These are phyloP conservation scores for Yamadazyma jaroonii DNA, from an alignment of 1,139 yeast genomes.

Conservation along the genomic window DNA sequence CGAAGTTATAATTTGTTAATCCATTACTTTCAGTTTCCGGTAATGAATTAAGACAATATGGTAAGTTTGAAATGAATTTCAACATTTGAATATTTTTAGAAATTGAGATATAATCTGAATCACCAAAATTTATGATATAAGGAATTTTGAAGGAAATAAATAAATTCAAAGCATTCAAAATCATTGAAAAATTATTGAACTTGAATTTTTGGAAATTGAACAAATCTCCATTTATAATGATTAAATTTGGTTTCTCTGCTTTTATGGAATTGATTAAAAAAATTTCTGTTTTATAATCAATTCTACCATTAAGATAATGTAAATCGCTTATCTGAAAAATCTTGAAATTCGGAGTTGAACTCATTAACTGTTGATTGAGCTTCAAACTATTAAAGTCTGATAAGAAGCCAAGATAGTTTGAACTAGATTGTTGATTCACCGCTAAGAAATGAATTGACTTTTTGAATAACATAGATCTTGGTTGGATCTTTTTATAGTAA, in stretches of 20 bases:
- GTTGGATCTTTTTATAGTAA: constrained; percentile 11
- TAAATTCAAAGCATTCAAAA: constrained; percentile 36
- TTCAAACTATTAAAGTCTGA: constrained; percentile 9
- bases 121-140: constrained; percentile 43
- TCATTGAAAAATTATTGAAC: constrained; percentile 18
- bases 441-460: constrained; percentile 8
- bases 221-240: constrained; percentile 44
- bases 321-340: constrained; percentile 40
- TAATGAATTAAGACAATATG: constrained; percentile 34
- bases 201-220: constrained; percentile 8
- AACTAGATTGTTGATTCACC: constrained; percentile 2
- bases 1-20: constrained; percentile 34
- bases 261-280: constrained; percentile 28
- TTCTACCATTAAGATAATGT: constrained; percentile 29
- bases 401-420: constrained; percentile 6
- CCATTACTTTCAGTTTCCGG: constrained; percentile 23
- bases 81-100: constrained; percentile 13
- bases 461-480: constrained; percentile 4
- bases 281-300: constrained; percentile 20
- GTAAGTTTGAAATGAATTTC: constrained; percentile 29
- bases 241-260: constrained; percentile 31
- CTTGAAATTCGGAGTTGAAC: constrained; percentile 20
- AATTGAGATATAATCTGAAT: constrained; percentile 19
- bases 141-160: constrained; percentile 29
- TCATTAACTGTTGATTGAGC: constrained; percentile 10